Percentiles rank a stretch among this genome's conserved stretches.
Evolutionary conservation across 768 basidiomycete genomes (phyloP).

Genomic region (Fomitopsis pulvina): DNA sequence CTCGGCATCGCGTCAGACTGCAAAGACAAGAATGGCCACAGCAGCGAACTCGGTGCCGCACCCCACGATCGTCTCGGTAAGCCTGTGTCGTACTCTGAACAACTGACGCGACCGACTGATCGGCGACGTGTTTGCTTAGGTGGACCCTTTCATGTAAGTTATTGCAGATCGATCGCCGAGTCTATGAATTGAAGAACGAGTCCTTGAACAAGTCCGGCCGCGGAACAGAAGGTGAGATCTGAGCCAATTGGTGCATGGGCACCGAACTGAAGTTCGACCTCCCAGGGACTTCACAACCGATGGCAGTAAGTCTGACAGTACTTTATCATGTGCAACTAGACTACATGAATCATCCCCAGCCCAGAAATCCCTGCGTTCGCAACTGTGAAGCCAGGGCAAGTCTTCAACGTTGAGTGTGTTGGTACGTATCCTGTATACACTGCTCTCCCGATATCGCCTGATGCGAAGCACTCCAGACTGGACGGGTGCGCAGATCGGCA

Average conservation of each 20-base stretch:
- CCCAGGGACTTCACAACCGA: conserved; percentile 59
- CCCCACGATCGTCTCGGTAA: conserved; percentile 51
- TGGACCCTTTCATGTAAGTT: conserved; percentile 64
- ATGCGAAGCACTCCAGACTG: conserved; percentile 39
- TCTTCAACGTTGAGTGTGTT: conserved; percentile 66
- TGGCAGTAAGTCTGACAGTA: conserved; percentile 51
- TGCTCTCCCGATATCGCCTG: neutral
- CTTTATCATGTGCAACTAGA: neutral
- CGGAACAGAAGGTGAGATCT: conserved; percentile 48
- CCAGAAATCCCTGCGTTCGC: conserved; percentile 59
- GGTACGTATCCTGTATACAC: conserved; percentile 30
- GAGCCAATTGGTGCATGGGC: neutral
- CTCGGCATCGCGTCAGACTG: neutral
- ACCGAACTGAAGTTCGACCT: neutral
- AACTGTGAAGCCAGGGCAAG: conserved; percentile 60
- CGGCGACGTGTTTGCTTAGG: conserved; percentile 27
- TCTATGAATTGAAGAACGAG: too few species aligned
- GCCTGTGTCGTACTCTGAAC: conserved; percentile 15
- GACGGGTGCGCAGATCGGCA: conserved; percentile 76
- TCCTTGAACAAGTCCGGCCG: conserved; percentile 41
- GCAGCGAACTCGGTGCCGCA: conserved; percentile 53
- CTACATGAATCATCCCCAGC: conserved; percentile 22
- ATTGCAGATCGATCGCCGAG: too few species aligned
- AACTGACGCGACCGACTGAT: neutral
- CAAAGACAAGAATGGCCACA: conserved; percentile 42